Evolutionary conservation across 495 filamentous ascomycete genomes (phyloP), one percentile per base, ranked within the genome.

Genomic region (Corynascus novoguineensis): DNA sequence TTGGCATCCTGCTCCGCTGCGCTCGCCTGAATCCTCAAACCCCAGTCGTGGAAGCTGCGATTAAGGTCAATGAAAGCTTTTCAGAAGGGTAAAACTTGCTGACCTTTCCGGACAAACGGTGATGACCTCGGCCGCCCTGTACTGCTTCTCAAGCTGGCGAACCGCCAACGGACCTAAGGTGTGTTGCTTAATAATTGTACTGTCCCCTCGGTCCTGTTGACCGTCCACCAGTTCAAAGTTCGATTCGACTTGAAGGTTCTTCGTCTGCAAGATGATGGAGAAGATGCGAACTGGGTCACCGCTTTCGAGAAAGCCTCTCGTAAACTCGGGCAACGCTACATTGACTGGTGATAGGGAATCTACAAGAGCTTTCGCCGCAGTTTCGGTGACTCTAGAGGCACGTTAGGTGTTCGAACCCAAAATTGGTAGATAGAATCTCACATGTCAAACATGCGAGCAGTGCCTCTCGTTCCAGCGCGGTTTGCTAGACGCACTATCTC

Each of bases 401-500:
- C 57, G 11, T 22, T 44, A 17, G 15, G 17, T 14, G 4, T 31
- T n/a, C n/a, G 29, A 21, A 21, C 27, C 29, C n/a, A 19, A 7
- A 14, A 25, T 15, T 10, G 6, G 25, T 5, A 5, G 12, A 44
- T 6, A 27, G 5, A 24, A 44, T 59, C 70, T 68, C 41, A 79
- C 75, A 53, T 53, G 25, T 47, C 66, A n/a, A 71, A 55, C 50
- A 80, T 60, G 32, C 53, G 27, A 17, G 63, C 64, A n/a, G 62
- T 65, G 11, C 71, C 71, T 19, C 68, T 64, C 2, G 61, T 57
- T 27, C 61, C 59, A 32, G 59, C 57, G 5, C 67, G 53, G 40
- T 57, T 60, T 50, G 83, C 47, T 66, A 84, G 77, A 4, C 63
- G 60, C 31, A 64, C 54, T 29, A 88, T 83, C 10, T 86, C 75